Base-by-base conservation (phyloP, 1,284 basidiomycete genomes). In the Limonomyces culmigenus region DNA sequence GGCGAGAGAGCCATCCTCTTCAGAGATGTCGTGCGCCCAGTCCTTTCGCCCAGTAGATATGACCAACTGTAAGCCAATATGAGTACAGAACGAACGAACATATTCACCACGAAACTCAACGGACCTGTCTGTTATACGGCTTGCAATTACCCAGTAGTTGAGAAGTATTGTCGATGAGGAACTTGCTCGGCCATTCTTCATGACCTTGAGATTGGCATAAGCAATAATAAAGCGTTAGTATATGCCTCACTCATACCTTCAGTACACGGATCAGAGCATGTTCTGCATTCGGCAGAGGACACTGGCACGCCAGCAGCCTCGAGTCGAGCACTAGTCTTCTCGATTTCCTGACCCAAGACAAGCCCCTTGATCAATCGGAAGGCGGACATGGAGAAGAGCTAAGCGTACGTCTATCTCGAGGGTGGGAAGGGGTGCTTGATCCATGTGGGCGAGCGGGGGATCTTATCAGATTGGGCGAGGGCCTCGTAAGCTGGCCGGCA, bases 41-140 rank as follows among this genome's bases (percentile, higher is more conserved):
- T 93, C 85, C 19, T 73, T 67, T 58, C 83, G 78, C 12, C 85
- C 87, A 1, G 87, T 92, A 1, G 86, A 89, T 38, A 95, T 84
- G 19, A 92, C 64, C 21, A 88, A 65, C 76, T 86, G 42, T 19
- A 34, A 35, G 38, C 38, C 14, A 32, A 36, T 35, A n/a, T n/a
- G 42, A 27, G 13, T 25, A 39, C 33, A 33, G 37, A 19, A 40
- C 37, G 32, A 32, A n/a, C 13, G 8, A 32, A 32, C 17, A 32
- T 13, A 34, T 2, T 19, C 15, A 10, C 19, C 13, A 29, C 19
- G 35, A 11, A 25, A 34, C 38, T 37, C 19, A 25, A 51, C 65
- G 42, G 42, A 79, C 81, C 63, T 84, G 79, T 29, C 83, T 74
- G 37, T 71, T 68, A 48, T 84, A 88, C 2, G 85, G 75, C 51